Percentiles rank a stretch among this genome's conserved stretches.
Conservation (phyloP, 2,329 filamentous ascomycete genomes). For the Thelonectria blattea region DNA sequence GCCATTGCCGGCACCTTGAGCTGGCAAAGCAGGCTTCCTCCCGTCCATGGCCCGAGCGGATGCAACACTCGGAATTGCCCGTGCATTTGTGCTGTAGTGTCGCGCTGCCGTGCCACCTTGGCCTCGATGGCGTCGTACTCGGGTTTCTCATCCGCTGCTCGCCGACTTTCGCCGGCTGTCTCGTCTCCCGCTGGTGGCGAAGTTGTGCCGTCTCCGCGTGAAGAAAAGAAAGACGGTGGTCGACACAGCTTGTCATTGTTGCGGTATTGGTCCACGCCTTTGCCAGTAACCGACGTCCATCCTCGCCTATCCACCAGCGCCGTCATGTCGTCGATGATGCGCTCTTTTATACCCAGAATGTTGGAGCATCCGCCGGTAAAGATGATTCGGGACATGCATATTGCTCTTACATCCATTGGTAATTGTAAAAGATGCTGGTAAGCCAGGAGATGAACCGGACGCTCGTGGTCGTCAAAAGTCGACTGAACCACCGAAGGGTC, state of each 20-base stretch:
- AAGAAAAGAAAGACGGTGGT: background rate
- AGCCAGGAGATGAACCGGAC: conserved; percentile 76
- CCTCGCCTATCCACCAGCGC: conserved; percentile 70
- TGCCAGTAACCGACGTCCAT: conserved; percentile 79
- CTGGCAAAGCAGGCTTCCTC: conserved; percentile 72
- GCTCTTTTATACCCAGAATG: conserved; percentile 78
- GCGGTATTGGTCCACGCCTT: conserved; percentile 63
- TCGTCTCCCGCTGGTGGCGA: conserved; percentile 36
- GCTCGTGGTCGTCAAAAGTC: conserved; percentile 85
- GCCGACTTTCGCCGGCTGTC: conserved; percentile 25
- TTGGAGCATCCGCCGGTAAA: conserved; percentile 83
- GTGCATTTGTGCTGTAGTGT: conserved; percentile 51
- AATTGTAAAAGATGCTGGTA: conserved; percentile 78
- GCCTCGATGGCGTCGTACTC: conserved; percentile 45
- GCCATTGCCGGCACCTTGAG: conserved; percentile 73
- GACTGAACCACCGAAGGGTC: conserved; percentile 55
- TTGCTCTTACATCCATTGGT: conserved; percentile 79
- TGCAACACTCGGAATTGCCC: conserved; percentile 71
- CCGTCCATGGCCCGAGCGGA: conserved; percentile 75
- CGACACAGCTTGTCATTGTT: conserved; percentile 44
- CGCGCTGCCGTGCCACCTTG: conserved; percentile 45
- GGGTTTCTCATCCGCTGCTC: conserved; percentile 34
- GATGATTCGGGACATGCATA: conserved; percentile 88
- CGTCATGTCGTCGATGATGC: conserved; percentile 78
- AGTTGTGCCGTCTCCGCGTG: conserved; percentile 28